These are phyloP conservation scores for Oxytropis ochrocephala DNA, from an alignment of 306 rosid genomes.

Conservation along the genomic window DNA sequence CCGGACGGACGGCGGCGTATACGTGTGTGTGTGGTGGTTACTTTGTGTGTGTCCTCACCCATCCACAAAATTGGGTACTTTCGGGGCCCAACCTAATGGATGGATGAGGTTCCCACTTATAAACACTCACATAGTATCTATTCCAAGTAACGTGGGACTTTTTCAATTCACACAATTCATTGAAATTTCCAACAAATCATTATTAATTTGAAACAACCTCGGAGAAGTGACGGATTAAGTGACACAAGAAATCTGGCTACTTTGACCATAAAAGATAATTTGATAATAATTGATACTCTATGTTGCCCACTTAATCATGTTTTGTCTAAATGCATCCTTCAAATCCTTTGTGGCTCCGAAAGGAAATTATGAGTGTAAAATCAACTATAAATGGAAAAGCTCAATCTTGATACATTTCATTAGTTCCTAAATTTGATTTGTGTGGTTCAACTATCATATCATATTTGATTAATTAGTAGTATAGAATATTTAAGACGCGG, in stretches of 20 bases:
- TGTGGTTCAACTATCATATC: not conserved
- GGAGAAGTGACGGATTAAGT: conserved; percentile 18
- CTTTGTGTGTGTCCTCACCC: too few relatives aligned
- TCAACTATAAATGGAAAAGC: conserved; percentile 20
- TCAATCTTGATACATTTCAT: not conserved
- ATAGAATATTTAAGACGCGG: not conserved
- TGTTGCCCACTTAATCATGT: conserved; percentile 12
- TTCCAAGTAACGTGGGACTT: too few relatives aligned
- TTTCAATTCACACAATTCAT: too few relatives aligned
- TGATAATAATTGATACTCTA: conserved; percentile 12
- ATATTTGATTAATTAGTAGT: not conserved
- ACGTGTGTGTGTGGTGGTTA: too few relatives aligned
- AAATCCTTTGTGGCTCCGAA: conserved; percentile 15
- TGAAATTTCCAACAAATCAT: too few relatives aligned
- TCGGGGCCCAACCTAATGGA: too few relatives aligned
- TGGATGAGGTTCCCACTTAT: too few relatives aligned
- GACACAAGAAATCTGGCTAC: conserved; percentile 12
- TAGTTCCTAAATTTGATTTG: conserved; percentile 13
- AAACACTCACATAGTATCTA: too few relatives aligned
- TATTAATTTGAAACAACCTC: conserved; percentile 15
- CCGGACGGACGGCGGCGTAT: too few relatives aligned
- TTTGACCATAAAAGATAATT: conserved; percentile 24
- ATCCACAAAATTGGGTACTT: too few relatives aligned
- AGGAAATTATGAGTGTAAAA: conserved; percentile 13
- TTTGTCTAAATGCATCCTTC: conserved; percentile 37